A percentile compares a stretch with the other conserved stretches of the same genome.
Evolutionary conservation across 2,329 filamentous ascomycete species (phyloP).

Genomic region (Cercospora berteroae): DNA sequence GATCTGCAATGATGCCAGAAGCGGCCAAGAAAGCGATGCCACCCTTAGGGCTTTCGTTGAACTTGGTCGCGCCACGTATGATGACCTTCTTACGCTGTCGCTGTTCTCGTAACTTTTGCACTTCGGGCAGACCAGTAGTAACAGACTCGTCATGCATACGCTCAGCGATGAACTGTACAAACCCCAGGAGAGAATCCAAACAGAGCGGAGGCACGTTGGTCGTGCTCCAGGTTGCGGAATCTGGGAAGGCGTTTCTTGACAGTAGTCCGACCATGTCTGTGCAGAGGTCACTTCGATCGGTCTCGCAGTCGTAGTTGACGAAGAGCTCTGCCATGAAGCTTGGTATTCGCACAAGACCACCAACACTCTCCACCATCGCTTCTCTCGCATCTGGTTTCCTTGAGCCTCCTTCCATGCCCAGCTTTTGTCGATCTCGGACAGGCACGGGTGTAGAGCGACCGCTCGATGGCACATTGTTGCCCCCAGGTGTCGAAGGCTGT

Average conservation of each 20-base stretch:
- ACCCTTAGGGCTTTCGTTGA: constrained; percentile 90
- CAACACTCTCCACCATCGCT: constrained; percentile 96
- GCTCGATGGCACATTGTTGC: constrained; percentile 59
- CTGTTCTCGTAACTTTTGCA: constrained; percentile 64
- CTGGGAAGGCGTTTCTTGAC: constrained; percentile 90
- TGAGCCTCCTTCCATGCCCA: constrained; percentile 87
- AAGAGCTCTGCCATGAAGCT: constrained; percentile 94
- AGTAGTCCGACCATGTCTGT: constrained; percentile 93
- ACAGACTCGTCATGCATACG: constrained; percentile 70
- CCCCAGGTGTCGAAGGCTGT: constrained; percentile 47
- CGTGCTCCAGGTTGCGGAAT: constrained; percentile 98
- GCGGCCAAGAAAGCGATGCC: constrained; percentile 83
- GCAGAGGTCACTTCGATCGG: constrained; percentile 85
- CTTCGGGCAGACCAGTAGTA: constrained; percentile 65
- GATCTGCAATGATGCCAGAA: constrained; percentile 78
- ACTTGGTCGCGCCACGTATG: constrained; percentile 81
- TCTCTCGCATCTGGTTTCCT: constrained; percentile 93
- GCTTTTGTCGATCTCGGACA: constrained; percentile 85
- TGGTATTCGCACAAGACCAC: constrained; percentile 86
- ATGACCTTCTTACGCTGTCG: constrained; percentile 82
- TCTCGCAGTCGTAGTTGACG: constrained; percentile 96
- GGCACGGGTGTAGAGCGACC: constrained; percentile 87
- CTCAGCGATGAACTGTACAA: constrained; percentile 88
- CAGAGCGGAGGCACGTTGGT: constrained; percentile 96
- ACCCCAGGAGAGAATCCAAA: constrained; percentile 84